phyloP scores from a whole-genome alignment of 371 early-diverging fungal genomes.

The Zopfochytrium polystomum region DNA sequence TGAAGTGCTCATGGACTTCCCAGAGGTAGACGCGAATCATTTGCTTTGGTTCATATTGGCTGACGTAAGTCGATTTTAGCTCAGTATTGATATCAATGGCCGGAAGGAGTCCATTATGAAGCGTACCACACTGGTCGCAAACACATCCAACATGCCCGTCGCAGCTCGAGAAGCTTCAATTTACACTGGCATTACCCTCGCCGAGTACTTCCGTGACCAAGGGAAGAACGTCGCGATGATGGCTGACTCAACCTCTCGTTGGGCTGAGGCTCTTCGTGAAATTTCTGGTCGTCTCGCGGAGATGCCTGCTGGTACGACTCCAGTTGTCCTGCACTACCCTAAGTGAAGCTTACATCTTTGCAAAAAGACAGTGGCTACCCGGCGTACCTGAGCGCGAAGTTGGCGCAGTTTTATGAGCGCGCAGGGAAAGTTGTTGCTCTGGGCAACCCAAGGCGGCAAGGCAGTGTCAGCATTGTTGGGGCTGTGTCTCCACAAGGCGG shows the following conservation, averaged over 20 bases:
- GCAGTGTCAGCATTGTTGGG: conserved; percentile 98
- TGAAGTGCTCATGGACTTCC: conserved; percentile 99
- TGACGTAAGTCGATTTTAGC: conserved; percentile 35
- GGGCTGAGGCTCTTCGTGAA: conserved; percentile 99
- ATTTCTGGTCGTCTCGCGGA: conserved; percentile 99
- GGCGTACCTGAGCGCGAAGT: conserved; percentile 98
- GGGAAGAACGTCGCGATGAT: conserved; percentile 99
- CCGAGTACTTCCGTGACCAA: conserved; percentile 99
- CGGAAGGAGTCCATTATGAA: conserved; percentile 99
- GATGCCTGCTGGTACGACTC: conserved; percentile 92
- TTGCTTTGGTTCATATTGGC: conserved; percentile 1
- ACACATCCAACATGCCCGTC: conserved; percentile 99
- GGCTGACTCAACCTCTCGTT: conserved; percentile 99
- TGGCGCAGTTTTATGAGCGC: conserved; percentile 99
- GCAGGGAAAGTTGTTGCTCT: conserved; percentile 97
- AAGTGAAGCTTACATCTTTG: background rate
- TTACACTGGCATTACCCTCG: conserved; percentile 99
- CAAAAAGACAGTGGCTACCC: conserved; percentile 95
- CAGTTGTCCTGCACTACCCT: background rate
- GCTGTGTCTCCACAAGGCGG: conserved; percentile 99
- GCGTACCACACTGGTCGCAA: conserved; percentile 99
- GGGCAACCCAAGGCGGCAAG: conserved; percentile 93
- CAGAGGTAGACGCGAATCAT: conserved; percentile 56
- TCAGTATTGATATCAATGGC: conserved; percentile 88
- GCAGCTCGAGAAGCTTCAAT: conserved; percentile 99